phyloP scores from a whole-genome alignment of 2,329 filamentous ascomycete species.

The Cercospora janseana region DNA sequence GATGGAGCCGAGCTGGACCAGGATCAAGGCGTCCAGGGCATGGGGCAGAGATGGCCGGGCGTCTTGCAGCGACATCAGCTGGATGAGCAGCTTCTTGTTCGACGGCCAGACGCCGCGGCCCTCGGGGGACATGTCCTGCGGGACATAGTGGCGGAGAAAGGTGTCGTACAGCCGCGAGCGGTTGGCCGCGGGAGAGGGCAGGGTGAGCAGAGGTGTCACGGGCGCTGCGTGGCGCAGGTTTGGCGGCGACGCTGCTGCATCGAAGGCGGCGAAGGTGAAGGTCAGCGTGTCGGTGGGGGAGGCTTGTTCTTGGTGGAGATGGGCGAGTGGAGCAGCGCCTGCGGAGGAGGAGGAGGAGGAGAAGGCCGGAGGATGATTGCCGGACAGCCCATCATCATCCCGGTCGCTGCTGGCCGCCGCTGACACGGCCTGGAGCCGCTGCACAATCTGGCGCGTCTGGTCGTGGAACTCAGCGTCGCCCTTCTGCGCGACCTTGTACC shows the following conservation, averaged over 20 bases:
- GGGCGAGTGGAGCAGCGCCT: no score
- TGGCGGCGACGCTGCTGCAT: background rate
- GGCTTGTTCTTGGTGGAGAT: background rate
- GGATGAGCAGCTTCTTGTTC: constrained; percentile 23
- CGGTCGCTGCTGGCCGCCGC: background rate
- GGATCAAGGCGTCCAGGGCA: constrained; percentile 29
- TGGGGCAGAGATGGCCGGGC: constrained; percentile 24
- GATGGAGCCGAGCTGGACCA: constrained; percentile 31
- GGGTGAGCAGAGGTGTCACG: background rate
- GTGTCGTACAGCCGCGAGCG: constrained; percentile 20
- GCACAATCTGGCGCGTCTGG: constrained; percentile 27
- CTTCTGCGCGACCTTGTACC: constrained; percentile 24
- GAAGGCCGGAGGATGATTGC: background rate
- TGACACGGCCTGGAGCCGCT: constrained; percentile 9
- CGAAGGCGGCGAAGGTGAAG: constrained; percentile 6
- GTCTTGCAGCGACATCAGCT: constrained; percentile 15
- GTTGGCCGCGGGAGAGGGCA: constrained; percentile 12
- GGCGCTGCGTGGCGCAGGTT: background rate
- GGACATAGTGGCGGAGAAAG: constrained; percentile 31
- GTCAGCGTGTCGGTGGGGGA: constrained; percentile 7
- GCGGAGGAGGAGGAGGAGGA: background rate
- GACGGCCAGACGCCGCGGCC: constrained; percentile 1
- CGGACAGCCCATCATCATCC: background rate
- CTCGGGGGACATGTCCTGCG: constrained; percentile 16
- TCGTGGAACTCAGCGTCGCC: constrained; percentile 32